Conservation (phyloP, 2,329 filamentous ascomycete species). For the Karstenula rhodostoma region DNA sequence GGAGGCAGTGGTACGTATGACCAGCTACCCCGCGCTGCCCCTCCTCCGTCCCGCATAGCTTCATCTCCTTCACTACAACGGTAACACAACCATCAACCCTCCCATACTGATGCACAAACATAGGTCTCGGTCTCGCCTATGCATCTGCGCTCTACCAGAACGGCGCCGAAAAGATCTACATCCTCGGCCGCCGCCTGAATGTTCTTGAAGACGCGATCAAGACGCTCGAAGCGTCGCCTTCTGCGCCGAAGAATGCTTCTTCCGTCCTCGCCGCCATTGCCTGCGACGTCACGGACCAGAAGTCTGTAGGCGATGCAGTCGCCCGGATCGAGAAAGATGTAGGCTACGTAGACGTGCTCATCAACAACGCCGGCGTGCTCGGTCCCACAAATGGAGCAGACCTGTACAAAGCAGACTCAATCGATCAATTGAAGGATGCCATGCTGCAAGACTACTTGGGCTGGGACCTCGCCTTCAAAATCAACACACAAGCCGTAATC, state of each 20-base stretch:
- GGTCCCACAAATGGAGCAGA: conserved; percentile 54
- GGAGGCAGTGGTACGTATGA: conserved; percentile 49
- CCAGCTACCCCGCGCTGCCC: conserved; percentile 39
- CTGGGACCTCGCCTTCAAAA: conserved; percentile 51
- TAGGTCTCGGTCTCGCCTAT: conserved; percentile 8
- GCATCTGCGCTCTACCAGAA: conserved; percentile 8
- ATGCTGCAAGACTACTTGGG: conserved; percentile 41
- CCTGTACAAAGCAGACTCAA: conserved; percentile 53
- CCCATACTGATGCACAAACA: not conserved
- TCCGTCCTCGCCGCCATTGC: conserved; percentile 50
- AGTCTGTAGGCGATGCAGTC: conserved; percentile 52
- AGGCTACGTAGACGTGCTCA: conserved; percentile 60
- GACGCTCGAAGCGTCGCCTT: conserved; percentile 43
- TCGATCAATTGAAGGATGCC: conserved; percentile 54
- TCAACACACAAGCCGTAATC: conserved; percentile 56
- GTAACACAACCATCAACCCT: not conserved
- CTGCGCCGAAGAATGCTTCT: conserved; percentile 26
- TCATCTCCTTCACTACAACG: not conserved
- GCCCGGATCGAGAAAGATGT: conserved; percentile 52
- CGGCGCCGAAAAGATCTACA: conserved; percentile 50
- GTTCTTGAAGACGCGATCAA: conserved; percentile 52
- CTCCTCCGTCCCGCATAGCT: conserved; percentile 1
- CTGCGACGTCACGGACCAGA: conserved; percentile 54
- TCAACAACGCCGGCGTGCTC: conserved; percentile 61
- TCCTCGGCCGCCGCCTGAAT: conserved; percentile 54